Evolutionary conservation across 139 green algal genomes (phyloP).

Genomic region (Chlamydomonas schloesseri): DNA sequence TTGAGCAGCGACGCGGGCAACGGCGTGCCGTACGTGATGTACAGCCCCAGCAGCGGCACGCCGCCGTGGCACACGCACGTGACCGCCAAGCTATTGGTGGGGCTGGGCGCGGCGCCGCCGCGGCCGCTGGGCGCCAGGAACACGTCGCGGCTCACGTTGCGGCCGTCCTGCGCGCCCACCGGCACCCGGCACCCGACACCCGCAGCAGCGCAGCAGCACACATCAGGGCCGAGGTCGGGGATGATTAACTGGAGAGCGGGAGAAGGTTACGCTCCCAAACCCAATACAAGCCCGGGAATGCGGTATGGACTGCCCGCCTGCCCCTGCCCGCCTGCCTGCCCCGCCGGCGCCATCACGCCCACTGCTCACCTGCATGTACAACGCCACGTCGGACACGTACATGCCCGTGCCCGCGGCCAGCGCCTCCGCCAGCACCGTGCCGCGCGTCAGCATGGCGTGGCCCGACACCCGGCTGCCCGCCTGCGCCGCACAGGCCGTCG

Average conservation of each 20-base stretch:
- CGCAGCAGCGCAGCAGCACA: neutral
- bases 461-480: neutral
- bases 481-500: neutral
- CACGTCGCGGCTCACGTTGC: constrained; percentile 35
- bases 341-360: too few relatives aligned
- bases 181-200: neutral
- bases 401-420: constrained; percentile 21
- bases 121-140: constrained; percentile 10
- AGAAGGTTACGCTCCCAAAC: too few relatives aligned
- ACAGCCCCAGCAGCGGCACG: constrained; percentile 27
- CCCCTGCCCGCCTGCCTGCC: too few relatives aligned
- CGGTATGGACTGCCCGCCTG: too few relatives aligned
- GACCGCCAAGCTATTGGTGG: constrained; percentile 30
- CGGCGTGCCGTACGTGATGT: constrained; percentile 19
- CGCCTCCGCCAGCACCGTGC: constrained; percentile 31
- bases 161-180: constrained; percentile 11
- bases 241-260: too few relatives aligned
- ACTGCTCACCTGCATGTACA: constrained; percentile 36
- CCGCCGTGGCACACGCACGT: constrained; percentile 3
- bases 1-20: constrained; percentile 38
- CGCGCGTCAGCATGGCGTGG: constrained; percentile 32
- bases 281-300: too few relatives aligned
- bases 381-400: constrained; percentile 27
- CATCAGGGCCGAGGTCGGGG: too few relatives aligned
- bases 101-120: constrained; percentile 7